A percentile compares a stretch with the other conserved stretches of the same genome.
These are phyloP conservation scores for Deuterostichococcus epilithicus DNA, from an alignment of 139 green algal species.

Conservation along the genomic window DNA sequence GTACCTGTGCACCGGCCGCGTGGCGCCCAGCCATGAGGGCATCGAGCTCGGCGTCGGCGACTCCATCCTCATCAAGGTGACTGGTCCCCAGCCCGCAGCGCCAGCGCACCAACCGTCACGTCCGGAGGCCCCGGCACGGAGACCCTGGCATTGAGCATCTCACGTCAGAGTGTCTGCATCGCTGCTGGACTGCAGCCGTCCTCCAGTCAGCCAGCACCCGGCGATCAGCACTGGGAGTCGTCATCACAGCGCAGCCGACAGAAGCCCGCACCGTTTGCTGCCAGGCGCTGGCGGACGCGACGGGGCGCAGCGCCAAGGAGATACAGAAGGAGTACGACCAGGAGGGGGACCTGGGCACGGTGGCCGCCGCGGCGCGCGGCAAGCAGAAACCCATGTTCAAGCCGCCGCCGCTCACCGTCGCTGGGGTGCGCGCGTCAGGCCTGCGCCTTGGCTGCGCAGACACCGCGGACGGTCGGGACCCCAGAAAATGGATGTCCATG, in stretches of 20 bases:
- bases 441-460: background rate
- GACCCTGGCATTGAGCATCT: no score
- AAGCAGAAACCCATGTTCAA: constrained; percentile 60
- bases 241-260: no score
- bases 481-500: no score
- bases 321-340: constrained; percentile 83
- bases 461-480: no score
- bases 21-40: constrained; percentile 86
- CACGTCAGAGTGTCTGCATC: no score
- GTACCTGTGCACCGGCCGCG: constrained; percentile 81
- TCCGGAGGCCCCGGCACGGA: no score
- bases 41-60: constrained; percentile 96
- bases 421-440: constrained; percentile 42
- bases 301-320: constrained; percentile 72
- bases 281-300: constrained; percentile 76
- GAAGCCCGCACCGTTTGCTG: no score
- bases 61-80: constrained; percentile 82
- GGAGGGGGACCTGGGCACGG: constrained; percentile 83
- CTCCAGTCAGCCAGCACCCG: no score
- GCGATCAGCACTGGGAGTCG: no score
- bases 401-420: constrained; percentile 44
- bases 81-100: background rate
- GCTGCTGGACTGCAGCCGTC: no score
- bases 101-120: no score
- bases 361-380: constrained; percentile 57